Conservation (phyloP, 805 yeast species). For the Candida ponderosae region DNA sequence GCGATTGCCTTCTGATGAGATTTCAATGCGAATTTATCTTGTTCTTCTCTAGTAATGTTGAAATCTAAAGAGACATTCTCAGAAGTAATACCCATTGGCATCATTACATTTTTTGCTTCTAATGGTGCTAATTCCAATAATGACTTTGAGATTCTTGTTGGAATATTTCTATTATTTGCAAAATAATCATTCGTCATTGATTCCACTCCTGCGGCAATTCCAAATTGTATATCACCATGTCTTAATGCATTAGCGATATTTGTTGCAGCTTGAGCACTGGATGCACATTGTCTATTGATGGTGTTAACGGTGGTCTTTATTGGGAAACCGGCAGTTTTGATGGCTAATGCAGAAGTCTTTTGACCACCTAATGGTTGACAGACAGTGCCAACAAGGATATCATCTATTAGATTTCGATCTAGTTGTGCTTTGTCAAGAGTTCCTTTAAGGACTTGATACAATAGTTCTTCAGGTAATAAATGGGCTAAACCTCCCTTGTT, state of each 20-base stretch:
- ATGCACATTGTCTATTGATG: constrained; percentile 84
- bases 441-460: constrained; percentile 53
- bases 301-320: constrained; percentile 67
- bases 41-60: constrained; percentile 54
- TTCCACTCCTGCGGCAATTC: constrained; percentile 86
- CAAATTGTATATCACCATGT: constrained; percentile 78
- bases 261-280: constrained; percentile 82
- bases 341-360: constrained; percentile 83
- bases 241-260: constrained; percentile 77
- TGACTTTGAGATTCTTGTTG: constrained; percentile 33
- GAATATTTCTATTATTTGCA: constrained; percentile 55
- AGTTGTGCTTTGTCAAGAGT: constrained; percentile 44
- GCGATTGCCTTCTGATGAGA: constrained; percentile 77
- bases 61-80: constrained; percentile 75
- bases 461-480: constrained; percentile 67
- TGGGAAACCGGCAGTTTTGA: constrained; percentile 82
- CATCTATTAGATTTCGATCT: constrained; percentile 56
- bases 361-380: constrained; percentile 87
- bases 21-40: constrained; percentile 77
- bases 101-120: constrained; percentile 58
- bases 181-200: constrained; percentile 82
- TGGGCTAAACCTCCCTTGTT: constrained; percentile 79
- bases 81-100: constrained; percentile 92
- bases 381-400: constrained; percentile 81
- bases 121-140: constrained; percentile 27